phyloP scores from a whole-genome alignment of 2,329 filamentous ascomycete genomes.

The Ramularia endophylla region DNA sequence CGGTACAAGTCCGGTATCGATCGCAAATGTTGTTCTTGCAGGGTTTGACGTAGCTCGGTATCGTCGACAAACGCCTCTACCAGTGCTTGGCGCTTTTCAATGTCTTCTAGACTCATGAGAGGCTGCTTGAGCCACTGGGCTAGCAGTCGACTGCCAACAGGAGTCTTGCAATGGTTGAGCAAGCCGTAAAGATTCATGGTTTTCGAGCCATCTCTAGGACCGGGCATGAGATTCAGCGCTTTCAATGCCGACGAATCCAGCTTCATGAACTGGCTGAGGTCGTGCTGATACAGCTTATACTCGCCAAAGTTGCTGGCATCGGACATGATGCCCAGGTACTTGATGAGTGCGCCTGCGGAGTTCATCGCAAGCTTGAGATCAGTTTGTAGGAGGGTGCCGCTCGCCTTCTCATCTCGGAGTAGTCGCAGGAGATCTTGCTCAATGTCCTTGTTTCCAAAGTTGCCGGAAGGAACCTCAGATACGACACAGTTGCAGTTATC shows the following conservation, averaged over 20 bases:
- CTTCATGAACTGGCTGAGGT: constrained; percentile 97
- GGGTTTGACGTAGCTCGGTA: constrained; percentile 86
- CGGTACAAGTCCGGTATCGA: constrained; percentile 93
- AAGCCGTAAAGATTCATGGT: constrained; percentile 94
- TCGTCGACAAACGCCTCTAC: constrained; percentile 93
- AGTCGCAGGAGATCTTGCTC: constrained; percentile 88
- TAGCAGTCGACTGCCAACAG: constrained; percentile 80
- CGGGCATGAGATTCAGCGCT: constrained; percentile 94
- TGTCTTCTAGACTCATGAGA: constrained; percentile 82
- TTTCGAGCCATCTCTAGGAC: constrained; percentile 88
- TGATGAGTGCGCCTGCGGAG: constrained; percentile 86
- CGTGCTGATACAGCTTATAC: constrained; percentile 95
- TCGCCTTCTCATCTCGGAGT: constrained; percentile 76
- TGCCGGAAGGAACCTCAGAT: constrained; percentile 66
- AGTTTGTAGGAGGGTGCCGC: constrained; percentile 74
- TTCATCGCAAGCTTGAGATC: constrained; percentile 96
- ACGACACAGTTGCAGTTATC: constrained; percentile 89
- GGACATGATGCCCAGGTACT: constrained; percentile 84
- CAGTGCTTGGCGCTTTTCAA: constrained; percentile 84
- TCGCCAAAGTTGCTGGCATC: constrained; percentile 95
- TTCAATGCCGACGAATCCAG: constrained; percentile 90
- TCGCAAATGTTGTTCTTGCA: constrained; percentile 93
- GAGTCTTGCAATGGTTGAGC: constrained; percentile 96
- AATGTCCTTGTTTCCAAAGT: constrained; percentile 87
- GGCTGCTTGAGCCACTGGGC: constrained; percentile 98